Percentiles rank a stretch among this genome's conserved stretches.
Evolutionary conservation across 2,329 filamentous ascomycete genomes (phyloP).

Genomic region (Diaporthe batatas): DNA sequence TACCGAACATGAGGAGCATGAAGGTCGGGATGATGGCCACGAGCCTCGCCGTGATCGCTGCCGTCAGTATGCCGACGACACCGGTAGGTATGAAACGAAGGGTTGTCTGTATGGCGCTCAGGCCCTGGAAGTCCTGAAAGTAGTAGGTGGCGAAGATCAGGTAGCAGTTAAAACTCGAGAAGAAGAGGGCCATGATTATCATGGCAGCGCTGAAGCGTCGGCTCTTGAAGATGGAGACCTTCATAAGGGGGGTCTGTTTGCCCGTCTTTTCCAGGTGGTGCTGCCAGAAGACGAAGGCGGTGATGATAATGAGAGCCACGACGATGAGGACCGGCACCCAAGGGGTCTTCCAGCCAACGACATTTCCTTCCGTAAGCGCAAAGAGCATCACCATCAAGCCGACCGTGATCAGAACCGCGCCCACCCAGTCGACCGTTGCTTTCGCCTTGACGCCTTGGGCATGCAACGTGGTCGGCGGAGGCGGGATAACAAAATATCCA

Average conservation of each 20-base stretch:
- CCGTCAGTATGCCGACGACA: conserved; percentile 69
- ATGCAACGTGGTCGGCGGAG: conserved; percentile 54
- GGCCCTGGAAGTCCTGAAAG: conserved; percentile 76
- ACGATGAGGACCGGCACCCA: conserved; percentile 74
- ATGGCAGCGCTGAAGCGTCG: conserved; percentile 72
- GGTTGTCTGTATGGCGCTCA: conserved; percentile 74
- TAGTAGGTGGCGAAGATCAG: conserved; percentile 78
- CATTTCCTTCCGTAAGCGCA: conserved; percentile 77
- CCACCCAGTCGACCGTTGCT: conserved; percentile 74
- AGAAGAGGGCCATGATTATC: conserved; percentile 75
- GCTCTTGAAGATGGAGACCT: conserved; percentile 73
- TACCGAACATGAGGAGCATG: conserved; percentile 70
- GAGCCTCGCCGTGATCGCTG: conserved; percentile 67
- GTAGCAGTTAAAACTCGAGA: conserved; percentile 76
- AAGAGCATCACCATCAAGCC: conserved; percentile 75
- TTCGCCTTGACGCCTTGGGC: conserved; percentile 52
- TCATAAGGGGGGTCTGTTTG: conserved; percentile 70
- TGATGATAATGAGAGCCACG: conserved; percentile 68
- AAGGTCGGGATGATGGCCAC: conserved; percentile 70
- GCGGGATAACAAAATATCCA: conserved; percentile 71
- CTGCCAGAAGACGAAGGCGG: conserved; percentile 72
- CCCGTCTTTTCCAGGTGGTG: conserved; percentile 67
- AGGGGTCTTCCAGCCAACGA: conserved; percentile 74
- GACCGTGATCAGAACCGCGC: conserved; percentile 72
- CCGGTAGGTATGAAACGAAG: conserved; percentile 77